Evolutionary conservation across 805 yeast genomes (phyloP).

Genomic region (Candida sphagnicola): DNA sequence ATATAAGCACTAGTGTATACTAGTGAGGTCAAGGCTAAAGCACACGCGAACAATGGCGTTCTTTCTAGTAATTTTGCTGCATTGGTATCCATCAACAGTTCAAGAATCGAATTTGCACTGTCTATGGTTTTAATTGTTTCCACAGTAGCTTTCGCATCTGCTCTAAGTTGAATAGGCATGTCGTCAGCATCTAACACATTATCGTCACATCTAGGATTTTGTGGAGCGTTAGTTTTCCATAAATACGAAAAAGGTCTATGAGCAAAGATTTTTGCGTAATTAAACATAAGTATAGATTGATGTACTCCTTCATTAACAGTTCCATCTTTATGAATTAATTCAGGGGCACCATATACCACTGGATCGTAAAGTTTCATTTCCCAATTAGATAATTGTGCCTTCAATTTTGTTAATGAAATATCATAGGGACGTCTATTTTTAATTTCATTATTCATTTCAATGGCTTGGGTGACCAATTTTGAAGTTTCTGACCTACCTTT

Average conservation of each 20-base stretch:
- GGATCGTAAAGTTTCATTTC: slow-evolving; percentile 37
- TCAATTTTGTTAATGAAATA: slow-evolving; percentile 32
- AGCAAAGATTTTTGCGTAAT: slow-evolving; percentile 52
- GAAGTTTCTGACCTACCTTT: slow-evolving; percentile 15
- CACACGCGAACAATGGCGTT: slow-evolving; percentile 51
- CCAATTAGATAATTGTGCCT: slow-evolving; percentile 49
- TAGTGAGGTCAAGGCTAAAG: slow-evolving; percentile 48
- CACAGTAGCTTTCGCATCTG: slow-evolving; percentile 43
- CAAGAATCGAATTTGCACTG: slow-evolving; percentile 48
- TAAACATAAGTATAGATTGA: slow-evolving; percentile 44
- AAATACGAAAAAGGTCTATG: slow-evolving; percentile 52
- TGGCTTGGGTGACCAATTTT: slow-evolving; percentile 20
- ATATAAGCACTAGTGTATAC: slow-evolving; percentile 51
- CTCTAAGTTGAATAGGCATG: slow-evolving; percentile 14
- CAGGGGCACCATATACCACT: slow-evolving; percentile 12
- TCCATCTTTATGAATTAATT: slow-evolving; percentile 40
- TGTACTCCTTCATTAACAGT: slow-evolving; percentile 51
- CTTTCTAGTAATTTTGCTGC: slow-evolving; percentile 40
- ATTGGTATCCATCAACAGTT: slow-evolving; percentile 44
- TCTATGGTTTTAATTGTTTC: slow-evolving; percentile 53
- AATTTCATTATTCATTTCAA: slow-evolving; percentile 43
- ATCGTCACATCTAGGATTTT: slow-evolving; percentile 11
- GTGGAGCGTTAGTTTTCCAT: slow-evolving; percentile 35
- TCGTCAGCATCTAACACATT: slow-evolving; percentile 10
- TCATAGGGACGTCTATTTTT: slow-evolving; percentile 36